phyloP scores from a whole-genome alignment of 164 flowering plant species.

The Akebia trifoliata region DNA sequence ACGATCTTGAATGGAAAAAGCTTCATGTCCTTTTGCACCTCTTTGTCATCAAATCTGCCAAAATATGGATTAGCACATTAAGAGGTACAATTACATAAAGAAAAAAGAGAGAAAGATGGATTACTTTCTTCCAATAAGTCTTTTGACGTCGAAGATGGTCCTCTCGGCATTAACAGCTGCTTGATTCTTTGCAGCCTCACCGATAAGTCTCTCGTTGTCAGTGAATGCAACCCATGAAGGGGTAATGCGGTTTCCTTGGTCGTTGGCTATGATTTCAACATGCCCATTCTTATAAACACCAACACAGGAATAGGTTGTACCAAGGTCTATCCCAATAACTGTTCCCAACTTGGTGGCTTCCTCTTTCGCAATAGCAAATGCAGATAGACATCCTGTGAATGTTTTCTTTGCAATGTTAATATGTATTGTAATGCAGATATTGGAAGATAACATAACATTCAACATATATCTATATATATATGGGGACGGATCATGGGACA shows the following conservation, averaged over 20 bases:
- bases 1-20: constrained; percentile 45
- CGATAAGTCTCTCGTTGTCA: constrained; percentile 36
- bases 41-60: constrained; percentile 30
- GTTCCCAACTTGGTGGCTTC: constrained; percentile 36
- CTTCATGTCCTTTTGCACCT: constrained; percentile 39
- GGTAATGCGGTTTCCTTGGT: constrained; percentile 50
- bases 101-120: no score
- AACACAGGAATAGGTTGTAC: constrained; percentile 52
- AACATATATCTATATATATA: no score
- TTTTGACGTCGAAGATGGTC: constrained; percentile 42
- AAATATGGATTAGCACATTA: background rate
- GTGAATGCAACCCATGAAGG: constrained; percentile 56
- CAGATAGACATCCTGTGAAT: constrained; percentile 28
- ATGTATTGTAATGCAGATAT: background rate
- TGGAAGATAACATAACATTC: background rate
- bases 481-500: no score
- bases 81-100: background rate
- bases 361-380: constrained; percentile 33
- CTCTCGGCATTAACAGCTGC: constrained; percentile 43
- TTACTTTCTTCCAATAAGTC: constrained; percentile 45
- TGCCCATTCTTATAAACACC: constrained; percentile 44
- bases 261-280: constrained; percentile 47
- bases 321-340: constrained; percentile 49
- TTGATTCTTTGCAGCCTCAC: constrained; percentile 51
- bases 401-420: background rate